These are phyloP conservation scores for Talaromyces islandicus DNA, from an alignment of 2,329 filamentous ascomycete genomes.

Conservation along the genomic window DNA sequence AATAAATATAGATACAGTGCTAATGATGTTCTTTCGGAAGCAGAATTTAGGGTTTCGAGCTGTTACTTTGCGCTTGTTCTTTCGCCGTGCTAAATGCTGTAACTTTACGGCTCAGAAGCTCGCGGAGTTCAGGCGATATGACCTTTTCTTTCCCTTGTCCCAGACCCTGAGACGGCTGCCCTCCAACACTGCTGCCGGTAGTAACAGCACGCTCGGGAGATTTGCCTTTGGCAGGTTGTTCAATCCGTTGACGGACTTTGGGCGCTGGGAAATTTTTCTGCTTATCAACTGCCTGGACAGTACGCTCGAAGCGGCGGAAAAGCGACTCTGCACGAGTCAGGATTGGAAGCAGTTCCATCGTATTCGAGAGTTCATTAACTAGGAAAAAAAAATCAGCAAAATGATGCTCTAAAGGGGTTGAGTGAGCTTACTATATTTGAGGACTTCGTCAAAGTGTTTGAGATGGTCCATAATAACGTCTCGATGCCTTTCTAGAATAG, in stretches of 20 bases:
- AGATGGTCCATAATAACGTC: conserved; percentile 94
- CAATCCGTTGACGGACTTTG: conserved; percentile 43
- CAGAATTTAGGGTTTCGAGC: not conserved
- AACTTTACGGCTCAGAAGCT: conserved; percentile 53
- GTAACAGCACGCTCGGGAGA: conserved; percentile 20
- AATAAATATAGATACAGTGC: not conserved
- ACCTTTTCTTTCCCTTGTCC: conserved; percentile 41
- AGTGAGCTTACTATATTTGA: conserved; percentile 75
- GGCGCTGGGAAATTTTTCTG: conserved; percentile 74
- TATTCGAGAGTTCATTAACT: conserved; percentile 94
- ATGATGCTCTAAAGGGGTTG: not conserved
- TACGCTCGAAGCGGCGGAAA: conserved; percentile 80
- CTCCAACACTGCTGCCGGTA: conserved; percentile 13
- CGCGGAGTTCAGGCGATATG: conserved; percentile 58
- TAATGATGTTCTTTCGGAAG: not conserved
- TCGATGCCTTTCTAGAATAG: conserved; percentile 92
- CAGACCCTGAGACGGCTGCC: conserved; percentile 16
- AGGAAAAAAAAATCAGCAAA: conserved; percentile 3
- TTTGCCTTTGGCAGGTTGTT: conserved; percentile 27
- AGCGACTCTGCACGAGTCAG: conserved; percentile 82
- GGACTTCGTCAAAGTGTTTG: conserved; percentile 89
- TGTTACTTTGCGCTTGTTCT: not conserved
- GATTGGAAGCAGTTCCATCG: conserved; percentile 82
- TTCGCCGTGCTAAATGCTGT: not conserved
- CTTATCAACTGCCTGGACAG: conserved; percentile 87